Evolutionary conservation across 768 basidiomycete genomes (phyloP).

Genomic region (Mycena vulgaris): DNA sequence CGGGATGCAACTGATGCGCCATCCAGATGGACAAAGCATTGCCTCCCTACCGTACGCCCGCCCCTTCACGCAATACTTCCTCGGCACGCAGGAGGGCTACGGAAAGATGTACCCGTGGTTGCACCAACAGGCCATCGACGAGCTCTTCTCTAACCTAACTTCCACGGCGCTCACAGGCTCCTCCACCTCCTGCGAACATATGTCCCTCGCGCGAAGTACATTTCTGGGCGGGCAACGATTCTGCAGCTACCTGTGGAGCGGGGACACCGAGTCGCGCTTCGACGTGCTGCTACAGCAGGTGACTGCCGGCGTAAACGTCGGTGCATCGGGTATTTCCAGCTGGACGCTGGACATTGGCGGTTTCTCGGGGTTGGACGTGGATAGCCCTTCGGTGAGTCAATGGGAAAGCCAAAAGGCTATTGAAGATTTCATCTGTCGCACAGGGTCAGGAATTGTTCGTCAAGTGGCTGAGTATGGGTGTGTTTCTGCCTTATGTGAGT

Average conservation of each 20-base stretch:
- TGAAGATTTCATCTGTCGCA: neutral
- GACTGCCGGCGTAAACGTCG: slow-evolving; percentile 51
- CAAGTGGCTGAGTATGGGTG: slow-evolving; percentile 54
- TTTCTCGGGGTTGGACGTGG: slow-evolving; percentile 50
- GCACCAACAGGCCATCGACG: slow-evolving; percentile 56
- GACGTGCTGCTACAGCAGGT: slow-evolving; percentile 54
- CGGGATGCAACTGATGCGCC: neutral
- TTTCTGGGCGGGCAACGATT: slow-evolving; percentile 55
- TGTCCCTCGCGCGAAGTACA: slow-evolving; percentile 55
- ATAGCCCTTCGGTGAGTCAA: slow-evolving; percentile 43
- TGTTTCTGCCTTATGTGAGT: slow-evolving; percentile 56
- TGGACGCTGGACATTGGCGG: slow-evolving; percentile 58
- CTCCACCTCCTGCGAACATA: slow-evolving; percentile 48
- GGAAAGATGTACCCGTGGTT: slow-evolving; percentile 58
- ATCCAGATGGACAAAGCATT: slow-evolving; percentile 50
- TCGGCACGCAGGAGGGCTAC: slow-evolving; percentile 52
- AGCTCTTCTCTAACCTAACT: slow-evolving; percentile 54
- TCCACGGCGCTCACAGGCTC: slow-evolving; percentile 22
- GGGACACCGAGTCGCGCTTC: slow-evolving; percentile 53
- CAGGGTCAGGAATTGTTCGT: slow-evolving; percentile 54
- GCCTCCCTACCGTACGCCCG: slow-evolving; percentile 50
- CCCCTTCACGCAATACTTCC: slow-evolving; percentile 54
- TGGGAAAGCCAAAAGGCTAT: neutral
- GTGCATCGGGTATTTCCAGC: slow-evolving; percentile 54
- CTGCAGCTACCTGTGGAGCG: slow-evolving; percentile 57